Evolutionary conservation across 306 rosid genomes (phyloP), one percentile per base, ranked within the genome.

Genomic region (Senna tora): DNA sequence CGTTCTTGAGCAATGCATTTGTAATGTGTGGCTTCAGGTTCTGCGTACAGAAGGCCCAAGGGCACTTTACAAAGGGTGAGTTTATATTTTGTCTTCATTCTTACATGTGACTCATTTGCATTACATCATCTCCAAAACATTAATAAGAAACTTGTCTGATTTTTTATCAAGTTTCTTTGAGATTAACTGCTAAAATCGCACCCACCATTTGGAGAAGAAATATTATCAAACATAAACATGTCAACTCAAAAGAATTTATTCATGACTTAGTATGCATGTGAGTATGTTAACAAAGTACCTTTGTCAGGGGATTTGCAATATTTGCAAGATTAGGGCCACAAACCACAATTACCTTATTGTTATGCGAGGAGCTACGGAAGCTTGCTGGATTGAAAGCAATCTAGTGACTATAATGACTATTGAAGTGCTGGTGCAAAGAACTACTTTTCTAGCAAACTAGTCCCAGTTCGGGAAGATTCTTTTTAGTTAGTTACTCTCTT

Each of bases 11-110:
- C 42, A 32, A 74, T 72, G 71, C 63, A 33, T 32, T 72, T 71
- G 1, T 58, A 71, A 33, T 69, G 16, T 65, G 46, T 79, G 76
- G 72, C 83, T 88, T 55, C 91, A 94, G 99, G 96, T 91, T 54
- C 70, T 84, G 76, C 82, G 57, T 68, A 80, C 88, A 9, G 97
- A 94, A 88, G 99, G 99, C 55, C 93, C 97, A 34, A 81, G 62
- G 73, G 96, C 92, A 51, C 96, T 95, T 67, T 95, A 95, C 87
- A 91, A 95, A 77, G 99, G 96, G 97, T 94, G 75, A 86, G 97
- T 81, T 73, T 78, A 67, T 39, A 41, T 80, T 39, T 65, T 55
- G 17, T n/a, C 52, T 30, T 9, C 52, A 34, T 67, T 74, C 72
- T 71, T 74, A 16, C 55, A 42, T 62, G 55, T 11, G 54, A 21